These are phyloP conservation scores for Malus hybrid DNA, from an alignment of 331 rosid species.

Conservation along the genomic window DNA sequence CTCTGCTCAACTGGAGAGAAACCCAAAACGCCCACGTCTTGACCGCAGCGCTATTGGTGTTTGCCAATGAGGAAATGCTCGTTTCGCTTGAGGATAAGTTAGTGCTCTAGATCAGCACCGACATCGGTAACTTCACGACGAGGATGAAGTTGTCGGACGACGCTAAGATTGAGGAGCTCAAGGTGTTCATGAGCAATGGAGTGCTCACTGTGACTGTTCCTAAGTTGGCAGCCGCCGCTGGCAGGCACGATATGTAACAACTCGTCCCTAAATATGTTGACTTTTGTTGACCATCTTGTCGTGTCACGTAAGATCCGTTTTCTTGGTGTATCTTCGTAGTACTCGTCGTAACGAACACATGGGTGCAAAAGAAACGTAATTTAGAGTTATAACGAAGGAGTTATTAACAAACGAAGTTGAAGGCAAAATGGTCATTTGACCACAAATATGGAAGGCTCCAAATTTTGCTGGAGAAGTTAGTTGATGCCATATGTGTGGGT, in stretches of 20 bases:
- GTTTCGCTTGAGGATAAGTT: slow-evolving; percentile 68
- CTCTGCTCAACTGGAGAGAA: slow-evolving; percentile 62
- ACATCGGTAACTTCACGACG: slow-evolving; percentile 58
- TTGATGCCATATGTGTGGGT: no score
- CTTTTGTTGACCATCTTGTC: no score
- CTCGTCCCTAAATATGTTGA: no score
- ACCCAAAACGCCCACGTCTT: slow-evolving; percentile 40
- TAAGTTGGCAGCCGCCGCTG: slow-evolving; percentile 15
- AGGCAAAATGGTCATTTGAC: no score
- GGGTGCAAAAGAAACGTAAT: no score
- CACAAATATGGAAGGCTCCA: no score
- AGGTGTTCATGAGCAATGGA: slow-evolving; percentile 51
- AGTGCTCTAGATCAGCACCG: slow-evolving; percentile 73
- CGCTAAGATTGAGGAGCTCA: slow-evolving; percentile 44
- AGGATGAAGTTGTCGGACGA: slow-evolving; percentile 51
- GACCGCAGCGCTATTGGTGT: slow-evolving; percentile 45
- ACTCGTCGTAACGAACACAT: no score
- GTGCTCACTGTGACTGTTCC: slow-evolving; percentile 62
- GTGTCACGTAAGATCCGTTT: no score
- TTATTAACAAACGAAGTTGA: no score
- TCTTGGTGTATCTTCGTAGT: no score
- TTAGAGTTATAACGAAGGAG: no score
- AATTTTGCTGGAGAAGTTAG: no score
- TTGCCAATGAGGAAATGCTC: slow-evolving; percentile 52
- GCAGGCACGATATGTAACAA: neutral